Evolutionary conservation across 2,329 filamentous ascomycete species (phyloP), one percentile per base, ranked within the genome.

Genomic region (Monosporascus sp.): DNA sequence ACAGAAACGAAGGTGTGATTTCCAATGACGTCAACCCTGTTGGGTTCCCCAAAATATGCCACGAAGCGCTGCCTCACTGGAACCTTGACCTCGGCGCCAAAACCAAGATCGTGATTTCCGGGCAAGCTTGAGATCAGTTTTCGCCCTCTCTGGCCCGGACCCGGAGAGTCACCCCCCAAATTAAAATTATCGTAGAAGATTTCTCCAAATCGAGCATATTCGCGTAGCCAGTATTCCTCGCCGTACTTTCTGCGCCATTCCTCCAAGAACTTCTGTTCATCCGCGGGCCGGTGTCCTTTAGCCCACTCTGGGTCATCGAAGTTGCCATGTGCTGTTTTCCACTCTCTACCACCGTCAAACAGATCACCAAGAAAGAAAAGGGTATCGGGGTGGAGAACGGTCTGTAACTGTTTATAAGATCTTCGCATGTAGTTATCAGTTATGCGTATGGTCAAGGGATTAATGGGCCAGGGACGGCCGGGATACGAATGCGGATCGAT

Each of bases 1-100:
- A 99, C 81, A 1, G 91, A 95, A 20, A 99, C 90, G 67, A 99
- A 91, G 0, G 91, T 95, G 69, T 99, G 94, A 66, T 99, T 99
- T 14, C 90, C 94, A 51, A 97, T 80, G 5, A 97, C 81, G 68
- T 97, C 91, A 20, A 99, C 85, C 8, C 90, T 81, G 69, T 97
- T 97, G n/a, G 86, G 83, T 52, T 94, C 87, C 5, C 94, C 94
- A 72, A 99, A 97, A 67, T 87, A 96, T 3, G 87, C 84, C 64
- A 87, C 83, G 69, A 97, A 99, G 17, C 94, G 80, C 63, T 94
- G 80, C 50, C 92, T 83, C 36, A 96, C 90, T 0, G 88, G 79
- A 8, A 87, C 68, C 67, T 96, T 90, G 48, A 99, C 86, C 45
- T 92, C 88, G 22, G 85, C 85, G 3, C 90, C 93, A 66, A 97